Conservation (phyloP, 1,284 basidiomycete genomes). For the Rhodotorula mucilaginosa region DNA sequence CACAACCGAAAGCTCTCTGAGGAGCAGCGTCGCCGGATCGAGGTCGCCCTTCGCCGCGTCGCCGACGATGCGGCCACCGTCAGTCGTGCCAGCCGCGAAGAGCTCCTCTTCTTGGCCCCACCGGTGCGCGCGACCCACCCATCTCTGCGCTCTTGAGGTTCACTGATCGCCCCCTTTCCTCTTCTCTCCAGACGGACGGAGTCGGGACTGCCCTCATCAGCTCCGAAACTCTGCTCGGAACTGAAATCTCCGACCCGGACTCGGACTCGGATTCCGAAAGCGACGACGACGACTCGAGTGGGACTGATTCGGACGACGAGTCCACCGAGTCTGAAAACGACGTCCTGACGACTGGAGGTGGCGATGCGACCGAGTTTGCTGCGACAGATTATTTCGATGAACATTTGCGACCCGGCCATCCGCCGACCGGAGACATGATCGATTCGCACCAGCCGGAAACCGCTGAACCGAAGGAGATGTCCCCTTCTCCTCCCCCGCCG, state of each 20-base stretch:
- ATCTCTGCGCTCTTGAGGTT: neutral
- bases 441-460: neutral
- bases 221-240: conserved; percentile 25
- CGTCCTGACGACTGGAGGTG: neutral
- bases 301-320: conserved; percentile 4
- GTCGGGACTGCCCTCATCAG: conserved; percentile 62
- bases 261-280: conserved; percentile 48
- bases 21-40: conserved; percentile 13
- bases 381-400: conserved; percentile 16
- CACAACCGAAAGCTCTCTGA: conserved; percentile 60
- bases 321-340: neutral
- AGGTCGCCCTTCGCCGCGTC: conserved; percentile 12
- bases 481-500: neutral
- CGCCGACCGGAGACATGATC: neutral
- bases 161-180: conserved; percentile 6
- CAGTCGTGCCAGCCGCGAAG: conserved; percentile 58
- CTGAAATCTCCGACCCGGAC: conserved; percentile 45
- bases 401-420: neutral
- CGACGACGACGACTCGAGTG: conserved; percentile 32
- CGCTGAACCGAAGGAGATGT: neutral
- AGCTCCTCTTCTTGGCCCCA: conserved; percentile 65
- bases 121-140: conserved; percentile 60
- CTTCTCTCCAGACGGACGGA: conserved; percentile 66
- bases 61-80: conserved; percentile 58
- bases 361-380: neutral